Conservation (phyloP, 371 early-diverging fungal genomes). For the Actinomortierella ambigua region DNA sequence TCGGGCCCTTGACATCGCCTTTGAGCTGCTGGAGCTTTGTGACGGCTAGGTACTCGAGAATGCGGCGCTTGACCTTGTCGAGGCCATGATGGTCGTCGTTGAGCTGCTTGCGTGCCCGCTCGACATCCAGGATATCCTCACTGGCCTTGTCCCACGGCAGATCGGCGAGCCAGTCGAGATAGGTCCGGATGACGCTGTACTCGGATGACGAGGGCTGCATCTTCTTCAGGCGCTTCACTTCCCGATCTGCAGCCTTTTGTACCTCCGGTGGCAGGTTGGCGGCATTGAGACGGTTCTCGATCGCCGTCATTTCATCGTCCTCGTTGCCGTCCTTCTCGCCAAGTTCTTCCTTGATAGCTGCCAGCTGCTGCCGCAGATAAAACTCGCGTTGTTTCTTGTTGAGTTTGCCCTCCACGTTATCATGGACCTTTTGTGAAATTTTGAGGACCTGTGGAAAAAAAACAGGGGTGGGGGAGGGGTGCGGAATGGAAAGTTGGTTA, state of each 20-base stretch:
- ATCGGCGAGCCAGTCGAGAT: constrained; percentile 78
- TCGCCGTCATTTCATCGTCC: constrained; percentile 56
- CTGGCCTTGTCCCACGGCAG: constrained; percentile 77
- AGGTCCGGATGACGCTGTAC: constrained; percentile 79
- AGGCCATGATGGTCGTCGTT: constrained; percentile 86
- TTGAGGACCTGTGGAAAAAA: constrained; percentile 58
- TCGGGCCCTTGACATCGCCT: constrained; percentile 81
- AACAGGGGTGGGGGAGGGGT: neutral
- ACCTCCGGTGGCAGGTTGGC: constrained; percentile 73
- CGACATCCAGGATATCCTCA: constrained; percentile 71
- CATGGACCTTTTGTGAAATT: constrained; percentile 81
- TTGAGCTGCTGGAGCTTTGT: constrained; percentile 69
- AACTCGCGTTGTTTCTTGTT: constrained; percentile 83
- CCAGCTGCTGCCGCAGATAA: constrained; percentile 84
- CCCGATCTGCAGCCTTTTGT: constrained; percentile 66
- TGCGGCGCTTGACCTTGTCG: constrained; percentile 81
- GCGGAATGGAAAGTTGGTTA: neutral
- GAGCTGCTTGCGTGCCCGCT: constrained; percentile 65
- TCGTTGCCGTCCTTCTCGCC: constrained; percentile 76
- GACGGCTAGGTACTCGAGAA: constrained; percentile 85
- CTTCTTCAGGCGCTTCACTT: constrained; percentile 73
- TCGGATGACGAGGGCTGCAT: constrained; percentile 80
- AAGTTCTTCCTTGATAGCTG: constrained; percentile 83
- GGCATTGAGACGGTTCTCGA: constrained; percentile 58
- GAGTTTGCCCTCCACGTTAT: constrained; percentile 78